Base-by-base conservation (phyloP, 495 filamentous ascomycete genomes). In the Letharia lupina region DNA sequence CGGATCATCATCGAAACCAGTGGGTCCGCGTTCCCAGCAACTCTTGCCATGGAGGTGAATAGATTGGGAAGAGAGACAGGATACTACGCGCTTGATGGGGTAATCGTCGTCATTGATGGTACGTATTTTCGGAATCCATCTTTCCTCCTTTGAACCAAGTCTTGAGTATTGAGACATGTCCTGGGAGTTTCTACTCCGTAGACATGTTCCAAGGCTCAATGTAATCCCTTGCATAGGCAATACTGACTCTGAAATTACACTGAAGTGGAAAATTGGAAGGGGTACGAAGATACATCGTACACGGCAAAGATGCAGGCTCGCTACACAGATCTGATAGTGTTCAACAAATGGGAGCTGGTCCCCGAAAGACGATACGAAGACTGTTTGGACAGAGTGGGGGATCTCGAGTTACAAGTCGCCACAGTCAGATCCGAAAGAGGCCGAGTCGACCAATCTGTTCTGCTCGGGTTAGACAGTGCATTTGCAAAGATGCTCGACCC, bases 1-100 rank as follows among this genome's bases (percentile, higher is more conserved):
- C 82, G 94, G 33, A 94, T 98, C 73, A 84, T 98, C 58, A 88
- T 98, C 75, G 94, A 98, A 81, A 98, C 94, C 1, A 86, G 81
- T 60, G 94, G 94, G 4, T 87, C 82, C 54, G 94, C 94, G 1
- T 96, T 96, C 73, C 91, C 91, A 1, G 91, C 91, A 5, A 96
- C 91, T 20, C 76, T 96, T 42, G 91, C 91, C n/a, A 90, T 96
- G 83, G 91, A 93, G 74, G 89, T 98, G 2, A 97, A 96, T 68
- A 84, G 95, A 11, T 76, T 97, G 0, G 82, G 83, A 15, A 73
- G 81, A 48, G 84, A 86, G 63, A 86, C 86, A 54, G 84, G 85
- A 0, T 72, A 74, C 13, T 97, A 90, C 70, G 80, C 84, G 9
- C 83, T 98, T 1, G 94, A 98, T 73, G 94, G 94, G 4, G 91